Conservation (phyloP, 106 monocot genomes). For the Ottelia alismoides region DNA sequence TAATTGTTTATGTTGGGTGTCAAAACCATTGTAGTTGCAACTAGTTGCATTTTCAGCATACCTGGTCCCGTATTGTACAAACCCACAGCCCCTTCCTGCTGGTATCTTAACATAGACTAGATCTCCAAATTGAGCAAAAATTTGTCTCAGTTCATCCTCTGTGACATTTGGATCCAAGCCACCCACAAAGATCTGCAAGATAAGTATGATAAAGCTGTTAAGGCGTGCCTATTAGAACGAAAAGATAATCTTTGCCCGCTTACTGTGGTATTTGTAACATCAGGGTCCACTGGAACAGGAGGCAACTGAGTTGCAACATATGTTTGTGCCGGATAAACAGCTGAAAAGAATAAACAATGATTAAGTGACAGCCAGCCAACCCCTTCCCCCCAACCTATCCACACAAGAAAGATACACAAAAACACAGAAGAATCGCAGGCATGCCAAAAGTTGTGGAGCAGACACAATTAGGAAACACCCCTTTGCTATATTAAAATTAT, state of each 20-base stretch:
- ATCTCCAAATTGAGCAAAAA: slow-evolving; percentile 83
- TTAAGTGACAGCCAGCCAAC: too few relatives aligned
- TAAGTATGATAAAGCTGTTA: neutral
- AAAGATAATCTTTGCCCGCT: slow-evolving; percentile 8
- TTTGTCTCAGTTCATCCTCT: slow-evolving; percentile 79
- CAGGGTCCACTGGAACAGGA: slow-evolving; percentile 63
- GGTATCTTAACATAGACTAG: slow-evolving; percentile 80
- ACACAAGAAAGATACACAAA: neutral
- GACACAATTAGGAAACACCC: too few relatives aligned
- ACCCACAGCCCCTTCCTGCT: slow-evolving; percentile 82
- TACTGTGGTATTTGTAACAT: slow-evolving; percentile 90
- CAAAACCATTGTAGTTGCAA: too few relatives aligned
- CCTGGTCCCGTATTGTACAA: slow-evolving; percentile 83
- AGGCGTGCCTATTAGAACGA: neutral
- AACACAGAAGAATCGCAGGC: neutral
- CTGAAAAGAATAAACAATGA: slow-evolving; percentile 13
- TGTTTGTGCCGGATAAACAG: slow-evolving; percentile 42
- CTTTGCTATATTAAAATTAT: too few relatives aligned
- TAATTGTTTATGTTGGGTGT: too few relatives aligned
- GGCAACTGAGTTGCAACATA: slow-evolving; percentile 52
- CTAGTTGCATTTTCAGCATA: too few relatives aligned
- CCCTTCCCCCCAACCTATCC: too few relatives aligned
- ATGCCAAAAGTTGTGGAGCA: neutral
- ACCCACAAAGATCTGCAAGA: slow-evolving; percentile 90
- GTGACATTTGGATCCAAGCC: slow-evolving; percentile 83